Evolutionary conservation across 2,329 filamentous ascomycete genomes (phyloP), one percentile per base, ranked within the genome.

Genomic region (Xylariaceae sp.): DNA sequence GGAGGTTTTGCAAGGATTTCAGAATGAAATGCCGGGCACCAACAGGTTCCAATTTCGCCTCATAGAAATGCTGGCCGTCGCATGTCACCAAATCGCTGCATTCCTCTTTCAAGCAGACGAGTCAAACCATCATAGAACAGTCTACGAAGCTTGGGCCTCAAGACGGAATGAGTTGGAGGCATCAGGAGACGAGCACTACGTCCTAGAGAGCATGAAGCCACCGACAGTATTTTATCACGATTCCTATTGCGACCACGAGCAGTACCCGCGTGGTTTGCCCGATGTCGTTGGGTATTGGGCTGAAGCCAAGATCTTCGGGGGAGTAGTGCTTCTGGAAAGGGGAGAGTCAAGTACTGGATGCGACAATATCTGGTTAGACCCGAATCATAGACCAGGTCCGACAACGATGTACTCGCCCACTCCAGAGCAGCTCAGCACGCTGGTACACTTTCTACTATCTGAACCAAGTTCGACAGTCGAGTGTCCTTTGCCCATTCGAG

Each of bases 211-310:
- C 33, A 15, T 14, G 12, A 12, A 36, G 33, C 33, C 33, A 9
- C 17, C 62, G 5, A 65, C 65, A 0, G 47, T 64, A 4, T 65
- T 71, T 45, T 17, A 39, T 9, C 62, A 67, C 45, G 22, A 5
- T 42, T 56, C 54, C 47, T 68, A 67, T 44, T 6, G 5, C 1
- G 49, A 62, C 36, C 48, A 58, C 35, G 52, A 65, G 5, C 60
- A 65, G 31, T 68, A 67, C 41, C 64, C 62, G 6, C 41, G 59
- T 5, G 62, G 58, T 9, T 40, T 64, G 11, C 60, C 61, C 2
- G 62, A 66, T 36, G 43, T 57, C 17, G 62, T 61, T 1, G 64
- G 62, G 1, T 66, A 62, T 41, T 66, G 63, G 63, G 63, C 60
- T 3, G 64, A 66, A 45, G 47, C 46, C 2, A 53, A 53, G 2